These are phyloP conservation scores for Perkinsela sp. DNA, from an alignment of 208 protist genomes.

Conservation along the genomic window DNA sequence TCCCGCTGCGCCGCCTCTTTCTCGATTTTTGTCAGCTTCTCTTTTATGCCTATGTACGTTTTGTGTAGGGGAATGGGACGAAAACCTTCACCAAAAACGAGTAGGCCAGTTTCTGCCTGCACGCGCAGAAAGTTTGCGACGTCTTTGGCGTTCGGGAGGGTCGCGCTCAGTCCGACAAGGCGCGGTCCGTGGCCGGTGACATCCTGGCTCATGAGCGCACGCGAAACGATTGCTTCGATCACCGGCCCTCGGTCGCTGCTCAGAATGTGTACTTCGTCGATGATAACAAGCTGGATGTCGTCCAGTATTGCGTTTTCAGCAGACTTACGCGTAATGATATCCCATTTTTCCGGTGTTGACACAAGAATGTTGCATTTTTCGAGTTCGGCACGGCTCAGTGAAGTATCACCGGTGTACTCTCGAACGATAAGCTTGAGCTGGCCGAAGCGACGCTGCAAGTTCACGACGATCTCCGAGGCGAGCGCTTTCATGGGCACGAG, in stretches of 20 bases:
- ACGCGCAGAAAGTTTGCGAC: slow-evolving; percentile 86
- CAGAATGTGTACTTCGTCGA: slow-evolving; percentile 96
- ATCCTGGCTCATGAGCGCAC: slow-evolving; percentile 78
- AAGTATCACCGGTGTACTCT: slow-evolving; percentile 97
- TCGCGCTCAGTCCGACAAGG: slow-evolving; percentile 94
- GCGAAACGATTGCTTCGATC: slow-evolving; percentile 87
- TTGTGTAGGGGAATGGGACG: slow-evolving; percentile 84
- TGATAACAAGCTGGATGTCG: slow-evolving; percentile 80
- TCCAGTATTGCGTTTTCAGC: slow-evolving; percentile 67
- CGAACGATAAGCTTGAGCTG: slow-evolving; percentile 61
- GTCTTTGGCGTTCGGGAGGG: slow-evolving; percentile 96
- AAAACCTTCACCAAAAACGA: slow-evolving; percentile 80
- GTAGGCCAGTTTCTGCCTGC: slow-evolving; percentile 66
- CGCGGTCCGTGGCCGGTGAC: slow-evolving; percentile 40
- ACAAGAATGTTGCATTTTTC: slow-evolving; percentile 90
- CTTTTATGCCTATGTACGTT: slow-evolving; percentile 77
- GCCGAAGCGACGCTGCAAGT: slow-evolving; percentile 69
- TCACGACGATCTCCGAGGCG: slow-evolving; percentile 85
- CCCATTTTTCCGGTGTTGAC: slow-evolving; percentile 98
- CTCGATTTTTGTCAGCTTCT: slow-evolving; percentile 9
- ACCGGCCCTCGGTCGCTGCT: slow-evolving; percentile 92
- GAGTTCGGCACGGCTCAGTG: slow-evolving; percentile 86
- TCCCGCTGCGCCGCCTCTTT: slow-evolving; percentile 12
- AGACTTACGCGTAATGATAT: slow-evolving; percentile 94
- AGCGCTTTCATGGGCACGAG: slow-evolving; percentile 99